Evolutionary conservation across 331 rosid species (phyloP), one percentile per base, ranked within the genome.

Genomic region (Malus hybrid): DNA sequence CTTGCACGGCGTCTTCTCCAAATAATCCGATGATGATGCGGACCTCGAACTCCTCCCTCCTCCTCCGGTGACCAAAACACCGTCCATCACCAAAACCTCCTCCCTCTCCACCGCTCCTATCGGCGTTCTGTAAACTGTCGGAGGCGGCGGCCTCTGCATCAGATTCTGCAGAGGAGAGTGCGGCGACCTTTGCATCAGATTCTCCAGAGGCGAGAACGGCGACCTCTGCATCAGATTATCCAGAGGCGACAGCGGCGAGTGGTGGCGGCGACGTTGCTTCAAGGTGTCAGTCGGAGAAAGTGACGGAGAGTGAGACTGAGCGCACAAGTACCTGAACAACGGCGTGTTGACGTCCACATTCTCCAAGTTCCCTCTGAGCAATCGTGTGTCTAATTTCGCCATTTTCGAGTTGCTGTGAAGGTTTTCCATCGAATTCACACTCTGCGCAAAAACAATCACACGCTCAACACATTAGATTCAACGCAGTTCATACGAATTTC

Each of bases 41-140:
- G 72, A 48, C 14, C 44, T 19, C 5, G 67, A 28, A 59, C 60
- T 76, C 70, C 72, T 67, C 22, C 60, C 62, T n/a, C 82, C 77
- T 5, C 50, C 77, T 5, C 52, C 67, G 10, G 67, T 79, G 52
- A 80, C 63, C 34, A 62, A 66, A 70, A 80, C 65, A 12, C 65
- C 84, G 77, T 80, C 84, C 65, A 80, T 80, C 59, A 80, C 80
- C 31, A 80, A 56, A 18, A 76, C 80, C 34, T 80, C 84, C 74
- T 80, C 84, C 10, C 74, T 75, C 60, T 72, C 70, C 78, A 65
- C 76, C 18, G 69, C 77, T 75, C 74, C 20, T 46, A 70, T 76
- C 55, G 84, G 84, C 61, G 82, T 79, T 20, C 82, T 31, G 70
- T 66, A 79, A 54, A 59, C 32, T 6, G 6, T 8, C 69, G 52